Base-by-base conservation (phyloP, 1,284 basidiomycete species). In the Trametes versicolor region DNA sequence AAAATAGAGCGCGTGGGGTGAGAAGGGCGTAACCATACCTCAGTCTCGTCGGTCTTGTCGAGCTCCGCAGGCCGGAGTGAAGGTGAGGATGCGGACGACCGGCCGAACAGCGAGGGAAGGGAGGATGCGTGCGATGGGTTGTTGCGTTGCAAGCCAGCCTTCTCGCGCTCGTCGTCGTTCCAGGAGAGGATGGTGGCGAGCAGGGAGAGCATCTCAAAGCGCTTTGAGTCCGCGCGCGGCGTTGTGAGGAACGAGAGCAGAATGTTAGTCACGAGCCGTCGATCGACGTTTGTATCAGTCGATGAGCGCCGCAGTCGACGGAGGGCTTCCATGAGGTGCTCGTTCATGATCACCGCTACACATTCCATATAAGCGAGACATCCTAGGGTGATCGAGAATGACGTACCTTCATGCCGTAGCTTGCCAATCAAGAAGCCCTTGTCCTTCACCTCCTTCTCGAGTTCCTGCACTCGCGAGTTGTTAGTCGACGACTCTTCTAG, bases 241-340 rank as follows among this genome's bases (percentile, higher is more conserved):
- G 96, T 97, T 9, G 87, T 88, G 57, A 99, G 83, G 82, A 99
- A 99, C 1, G 91, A 90, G n/a, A 99, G 83, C 12, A 99, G 81
- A 50, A 99, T 89, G 74, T 99, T 99, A 27, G 94, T 98, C 36
- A 99, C 95, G 2, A 99, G 87, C 15, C 96, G 90, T 63, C 94
- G 84, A 76, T 99, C 97, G 21, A 99, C 97, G 67, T 94, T 97
- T 58, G 88, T 92, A 65, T 95, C 94, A 1, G 93, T 88, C 2
- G 94, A 91, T 66, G 91, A 94, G 70, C 91, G 92, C 41, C 96
- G 89, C 51, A 99, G 82, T 25, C 97, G 89, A 17, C 97, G 91
- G n/a, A 99, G 86, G 0, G 98, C 97, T 78, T 99, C 97, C 71
- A 96, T 98, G 9, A 99, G 85, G 74, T 99, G 97, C 75, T 99